Evolutionary conservation across 73 alveolate genomes (phyloP).

Genomic region (Breviolum minutum): DNA sequence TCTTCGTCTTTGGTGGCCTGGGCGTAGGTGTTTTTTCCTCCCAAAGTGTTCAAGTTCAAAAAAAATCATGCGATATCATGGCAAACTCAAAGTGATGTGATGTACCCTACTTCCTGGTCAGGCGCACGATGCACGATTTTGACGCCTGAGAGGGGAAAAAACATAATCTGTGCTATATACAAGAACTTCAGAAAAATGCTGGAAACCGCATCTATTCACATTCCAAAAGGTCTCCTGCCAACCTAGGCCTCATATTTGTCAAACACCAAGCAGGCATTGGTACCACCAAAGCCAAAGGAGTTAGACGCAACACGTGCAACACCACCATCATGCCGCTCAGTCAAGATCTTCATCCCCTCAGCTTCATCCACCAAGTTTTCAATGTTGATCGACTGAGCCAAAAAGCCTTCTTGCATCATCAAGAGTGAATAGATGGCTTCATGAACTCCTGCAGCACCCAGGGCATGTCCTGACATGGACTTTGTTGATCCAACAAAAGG

Average conservation of each 20-base stretch:
- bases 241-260: slow-evolving; percentile 66
- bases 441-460: slow-evolving; percentile 89
- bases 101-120: no score
- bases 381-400: slow-evolving; percentile 89
- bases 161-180: no score
- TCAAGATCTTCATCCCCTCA: slow-evolving; percentile 88
- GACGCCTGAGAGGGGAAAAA: no score
- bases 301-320: slow-evolving; percentile 81
- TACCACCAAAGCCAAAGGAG: slow-evolving; percentile 95
- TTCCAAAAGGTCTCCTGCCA: no score
- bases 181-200: no score
- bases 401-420: slow-evolving; percentile 80
- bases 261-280: slow-evolving; percentile 92
- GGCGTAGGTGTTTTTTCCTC: neutral
- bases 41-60: no score
- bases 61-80: no score
- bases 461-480: slow-evolving; percentile 94
- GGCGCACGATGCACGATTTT: no score
- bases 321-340: slow-evolving; percentile 92
- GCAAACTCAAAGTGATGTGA: no score
- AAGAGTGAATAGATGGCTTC: slow-evolving; percentile 82
- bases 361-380: slow-evolving; percentile 85
- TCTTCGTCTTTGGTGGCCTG: slow-evolving; percentile 42
- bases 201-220: no score
- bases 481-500: slow-evolving; percentile 93